Conservation (phyloP, 441 rosid genomes). For the Viola pubescens region DNA sequence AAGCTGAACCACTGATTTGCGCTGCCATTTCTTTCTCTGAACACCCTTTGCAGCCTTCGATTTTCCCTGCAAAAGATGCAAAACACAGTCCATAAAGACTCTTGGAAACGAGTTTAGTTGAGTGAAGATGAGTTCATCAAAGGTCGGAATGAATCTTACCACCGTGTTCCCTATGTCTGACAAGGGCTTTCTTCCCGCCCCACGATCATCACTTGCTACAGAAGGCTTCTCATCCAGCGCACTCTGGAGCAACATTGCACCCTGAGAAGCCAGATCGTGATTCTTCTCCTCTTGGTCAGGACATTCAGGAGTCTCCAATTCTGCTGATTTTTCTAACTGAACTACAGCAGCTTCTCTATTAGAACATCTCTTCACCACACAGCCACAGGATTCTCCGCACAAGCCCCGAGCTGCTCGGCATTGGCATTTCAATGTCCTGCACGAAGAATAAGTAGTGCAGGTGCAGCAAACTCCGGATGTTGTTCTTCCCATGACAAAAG, state of each 20-base stretch:
- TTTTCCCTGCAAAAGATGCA: constrained; percentile 43
- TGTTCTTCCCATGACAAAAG: constrained; percentile 4
- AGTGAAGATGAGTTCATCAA: background rate
- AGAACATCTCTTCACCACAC: constrained; percentile 53
- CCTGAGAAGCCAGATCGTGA: constrained; percentile 53
- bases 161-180: constrained; percentile 77
- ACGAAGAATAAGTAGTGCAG: constrained; percentile 52
- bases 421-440: constrained; percentile 80
- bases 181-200: constrained; percentile 58
- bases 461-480: constrained; percentile 47
- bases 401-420: constrained; percentile 55
- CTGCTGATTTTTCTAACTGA: constrained; percentile 24
- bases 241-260: constrained; percentile 72
- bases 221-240: constrained; percentile 49
- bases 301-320: constrained; percentile 19
- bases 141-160: constrained; percentile 29
- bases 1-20: constrained; percentile 58
- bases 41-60: constrained; percentile 56
- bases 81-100: background rate
- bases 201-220: constrained; percentile 33
- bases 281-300: constrained; percentile 31
- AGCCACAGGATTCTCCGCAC: constrained; percentile 68
- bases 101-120: background rate
- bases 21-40: constrained; percentile 70
- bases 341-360: constrained; percentile 34